Base-by-base conservation (phyloP, 257 asterid genomes). In the Forsythia viridissima region DNA sequence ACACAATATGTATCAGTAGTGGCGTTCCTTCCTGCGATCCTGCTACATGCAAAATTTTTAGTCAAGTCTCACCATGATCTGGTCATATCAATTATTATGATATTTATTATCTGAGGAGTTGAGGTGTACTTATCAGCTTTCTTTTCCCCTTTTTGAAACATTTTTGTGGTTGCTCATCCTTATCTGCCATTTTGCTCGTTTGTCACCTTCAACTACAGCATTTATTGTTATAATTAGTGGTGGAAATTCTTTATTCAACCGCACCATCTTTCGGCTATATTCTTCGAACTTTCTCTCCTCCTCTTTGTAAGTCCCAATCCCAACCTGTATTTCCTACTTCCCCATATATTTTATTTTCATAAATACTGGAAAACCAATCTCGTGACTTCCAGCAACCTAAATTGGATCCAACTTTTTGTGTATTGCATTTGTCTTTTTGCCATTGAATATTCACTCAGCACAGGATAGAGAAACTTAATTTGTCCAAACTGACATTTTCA, bases 401-500 rank as follows among this genome's bases (percentile, higher is more conserved):
- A 68, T 11, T 37, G 46, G 44, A 68, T 37, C 43, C 20, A 3
- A 38, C 5, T 36, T 69, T 21, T 71, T 43, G 6, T 20, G 59
- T 20, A 30, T 52, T 55, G n/a, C 51, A 74, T 55, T 52, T 55
- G 40, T 41, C 59, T 16, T 11, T n/a, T 4, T 18, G 0, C 4
- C 30, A 18, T 55, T 18, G 9, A 55, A 55, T 55, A 55, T 55
- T 18, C 30, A 55, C 65, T 55, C 4, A 21, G 34, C 68, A 61
- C 0, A 21, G 37, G 15, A 61, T 7, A 8, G 16, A 61, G 48
- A 70, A 68, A 24, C 40, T 3, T 21, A 69, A 12, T 80, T 74
- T 63, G 70, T 78, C 6, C 41, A 46, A 81, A 30, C 70, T 51
- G 40, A 51, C 34, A 59, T 74, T 83, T 77, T 70, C 83, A 96